These are phyloP conservation scores for Solanum habrochaites DNA, from an alignment of 257 asterid species.

Conservation along the genomic window DNA sequence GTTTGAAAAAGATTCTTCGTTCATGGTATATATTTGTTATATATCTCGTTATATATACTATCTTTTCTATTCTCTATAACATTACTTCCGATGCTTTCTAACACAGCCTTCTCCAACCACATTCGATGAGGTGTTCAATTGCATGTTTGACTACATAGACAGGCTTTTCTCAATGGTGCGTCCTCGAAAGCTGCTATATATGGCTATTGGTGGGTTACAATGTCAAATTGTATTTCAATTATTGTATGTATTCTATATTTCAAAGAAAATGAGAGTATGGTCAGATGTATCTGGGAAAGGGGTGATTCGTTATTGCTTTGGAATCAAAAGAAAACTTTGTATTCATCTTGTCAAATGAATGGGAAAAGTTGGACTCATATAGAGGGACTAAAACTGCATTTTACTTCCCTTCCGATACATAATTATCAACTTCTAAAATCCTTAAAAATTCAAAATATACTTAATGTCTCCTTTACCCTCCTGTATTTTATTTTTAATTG, in stretches of 20 bases:
- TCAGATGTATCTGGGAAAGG: not conserved
- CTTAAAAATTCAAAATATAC: not conserved
- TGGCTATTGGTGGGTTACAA: constrained; percentile 48
- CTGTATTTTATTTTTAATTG: not conserved
- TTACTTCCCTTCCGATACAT: not conserved
- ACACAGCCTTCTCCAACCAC: constrained; percentile 30
- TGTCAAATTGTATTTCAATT: not conserved
- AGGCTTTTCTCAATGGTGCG: constrained; percentile 35
- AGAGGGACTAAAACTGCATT: not conserved
- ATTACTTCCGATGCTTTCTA: not conserved
- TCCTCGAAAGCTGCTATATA: constrained; percentile 39
- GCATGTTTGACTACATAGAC: constrained; percentile 32
- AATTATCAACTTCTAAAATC: not conserved
- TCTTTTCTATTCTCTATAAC: not conserved
- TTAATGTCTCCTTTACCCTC: not conserved
- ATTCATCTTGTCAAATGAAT: not conserved
- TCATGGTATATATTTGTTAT: not conserved
- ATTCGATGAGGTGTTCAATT: constrained; percentile 35
- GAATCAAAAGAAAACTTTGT: not conserved
- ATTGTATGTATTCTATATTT: not conserved
- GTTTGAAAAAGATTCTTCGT: not conserved
- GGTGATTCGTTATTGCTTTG: not conserved
- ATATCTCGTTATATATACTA: not conserved
- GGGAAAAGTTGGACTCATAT: not conserved
- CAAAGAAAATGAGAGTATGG: not conserved